Evolutionary conservation across 805 yeast species (phyloP).

Genomic region (Sungouiozyma intestinalis): DNA sequence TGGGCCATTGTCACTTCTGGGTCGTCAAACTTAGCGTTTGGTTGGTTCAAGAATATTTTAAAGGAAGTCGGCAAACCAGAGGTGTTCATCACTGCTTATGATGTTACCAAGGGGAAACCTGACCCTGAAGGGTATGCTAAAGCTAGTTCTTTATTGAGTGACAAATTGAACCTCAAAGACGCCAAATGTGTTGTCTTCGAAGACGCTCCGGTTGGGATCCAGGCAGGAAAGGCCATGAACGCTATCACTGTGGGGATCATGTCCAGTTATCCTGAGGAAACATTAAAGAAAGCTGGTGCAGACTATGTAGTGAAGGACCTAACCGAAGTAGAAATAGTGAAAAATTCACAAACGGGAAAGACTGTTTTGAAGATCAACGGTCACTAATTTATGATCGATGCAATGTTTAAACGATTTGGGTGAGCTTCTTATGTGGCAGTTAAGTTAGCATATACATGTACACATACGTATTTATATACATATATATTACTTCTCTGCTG

Average conservation of each 20-base stretch:
- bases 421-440: background rate
- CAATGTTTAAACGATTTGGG: background rate
- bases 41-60: slow-evolving; percentile 51
- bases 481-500: no score
- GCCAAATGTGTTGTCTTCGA: slow-evolving; percentile 53
- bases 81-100: slow-evolving; percentile 69
- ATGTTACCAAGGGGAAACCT: slow-evolving; percentile 66
- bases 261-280: slow-evolving; percentile 54
- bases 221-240: slow-evolving; percentile 70
- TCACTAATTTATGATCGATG: no score
- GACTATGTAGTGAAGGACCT: slow-evolving; percentile 66
- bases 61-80: slow-evolving; percentile 51
- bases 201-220: slow-evolving; percentile 76
- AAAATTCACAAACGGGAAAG: slow-evolving; percentile 4
- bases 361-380: slow-evolving; percentile 7
- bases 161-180: slow-evolving; percentile 13
- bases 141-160: slow-evolving; percentile 47
- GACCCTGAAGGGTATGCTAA: slow-evolving; percentile 65
- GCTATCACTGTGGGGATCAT: slow-evolving; percentile 69
- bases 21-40: slow-evolving; percentile 55
- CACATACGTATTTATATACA: background rate
- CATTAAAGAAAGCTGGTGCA: slow-evolving; percentile 63
- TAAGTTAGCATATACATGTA: background rate
- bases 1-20: slow-evolving; percentile 86
- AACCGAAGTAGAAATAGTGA: slow-evolving; percentile 17